Evolutionary conservation across 805 yeast species (phyloP).

Genomic region (Lachancea kluyveri): DNA sequence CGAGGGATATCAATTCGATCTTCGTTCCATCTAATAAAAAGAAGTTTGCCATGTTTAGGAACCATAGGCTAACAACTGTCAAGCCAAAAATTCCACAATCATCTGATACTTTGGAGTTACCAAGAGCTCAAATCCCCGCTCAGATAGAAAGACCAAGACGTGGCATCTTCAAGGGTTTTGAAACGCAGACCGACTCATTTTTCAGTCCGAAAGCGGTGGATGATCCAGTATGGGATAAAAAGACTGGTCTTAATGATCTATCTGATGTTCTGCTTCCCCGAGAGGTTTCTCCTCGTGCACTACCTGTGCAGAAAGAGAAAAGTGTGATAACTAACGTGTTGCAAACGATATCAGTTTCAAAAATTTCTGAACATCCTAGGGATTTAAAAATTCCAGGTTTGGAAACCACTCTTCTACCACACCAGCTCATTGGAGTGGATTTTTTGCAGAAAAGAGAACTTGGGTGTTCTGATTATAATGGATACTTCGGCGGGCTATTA

Average conservation of each 20-base stretch:
- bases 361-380: too few relatives aligned
- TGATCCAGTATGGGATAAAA: background rate
- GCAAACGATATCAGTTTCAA: too few relatives aligned
- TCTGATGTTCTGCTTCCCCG: background rate
- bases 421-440: background rate
- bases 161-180: background rate
- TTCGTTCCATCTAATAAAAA: background rate
- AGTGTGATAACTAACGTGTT: too few relatives aligned
- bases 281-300: background rate
- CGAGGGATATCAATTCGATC: background rate
- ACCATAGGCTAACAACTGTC: too few relatives aligned
- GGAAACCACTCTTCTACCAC: background rate
- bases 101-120: too few relatives aligned
- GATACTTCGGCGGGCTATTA: slow-evolving; percentile 41
- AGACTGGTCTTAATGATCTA: background rate
- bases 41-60: background rate
- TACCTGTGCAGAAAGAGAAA: too few relatives aligned
- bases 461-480: slow-evolving; percentile 12
- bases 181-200: background rate
- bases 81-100: too few relatives aligned
- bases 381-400: background rate
- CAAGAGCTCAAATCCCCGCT: too few relatives aligned
- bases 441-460: slow-evolving; percentile 1
- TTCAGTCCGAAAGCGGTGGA: background rate
- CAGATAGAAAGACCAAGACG: too few relatives aligned